Base-by-base conservation (phyloP, 345 rosid genomes). In the Citrus glauca region DNA sequence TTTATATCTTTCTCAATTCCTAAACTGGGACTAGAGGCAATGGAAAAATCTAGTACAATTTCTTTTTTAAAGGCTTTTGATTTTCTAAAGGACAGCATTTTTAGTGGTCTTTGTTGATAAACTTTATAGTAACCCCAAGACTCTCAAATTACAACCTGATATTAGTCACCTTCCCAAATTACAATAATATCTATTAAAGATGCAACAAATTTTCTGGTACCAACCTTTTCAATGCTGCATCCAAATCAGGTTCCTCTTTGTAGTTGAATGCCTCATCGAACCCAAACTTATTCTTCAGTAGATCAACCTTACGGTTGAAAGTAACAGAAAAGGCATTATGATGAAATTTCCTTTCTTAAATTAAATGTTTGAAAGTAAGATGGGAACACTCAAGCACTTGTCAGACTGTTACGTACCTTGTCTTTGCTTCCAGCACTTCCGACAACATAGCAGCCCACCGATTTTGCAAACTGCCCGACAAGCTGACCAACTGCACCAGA, bases 261-360 rank as follows among this genome's bases (percentile, higher is more conserved):
- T 81, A 84, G 81, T 84, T 84, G 83, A 84, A 84, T 64, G 87
- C 87, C 28, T 78, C 84, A 76, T 84, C 81, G 53, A 78, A 84
- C 66, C 84, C 83, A 69, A 84, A 55, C 79, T 79, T 76, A 20
- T 64, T 76, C 82, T 81, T 81, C 61, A 81, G 59, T 16, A 84
- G 66, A 57, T 81, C 81, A 63, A 84, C 82, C 83, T 84, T 56
- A 25, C n/a, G 7, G 53, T 48, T 24, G 13, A 28, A 53, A 73
- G 38, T 25, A 48, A 20, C 20, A 56, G 2, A 7, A 22, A 32
- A 20, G n/a, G n/a, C 25, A 20, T 66, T 10, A 22, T 20, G 24
- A 16, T 8, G 20, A 64, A 16, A 32, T 42, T 5, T 35, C 53
- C 2, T n/a, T 67, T 67, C 11, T 8, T 7, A 9, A 38, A 10